Conservation (phyloP, 139 green algal species). For the Pseudopediastrum boryanum region DNA sequence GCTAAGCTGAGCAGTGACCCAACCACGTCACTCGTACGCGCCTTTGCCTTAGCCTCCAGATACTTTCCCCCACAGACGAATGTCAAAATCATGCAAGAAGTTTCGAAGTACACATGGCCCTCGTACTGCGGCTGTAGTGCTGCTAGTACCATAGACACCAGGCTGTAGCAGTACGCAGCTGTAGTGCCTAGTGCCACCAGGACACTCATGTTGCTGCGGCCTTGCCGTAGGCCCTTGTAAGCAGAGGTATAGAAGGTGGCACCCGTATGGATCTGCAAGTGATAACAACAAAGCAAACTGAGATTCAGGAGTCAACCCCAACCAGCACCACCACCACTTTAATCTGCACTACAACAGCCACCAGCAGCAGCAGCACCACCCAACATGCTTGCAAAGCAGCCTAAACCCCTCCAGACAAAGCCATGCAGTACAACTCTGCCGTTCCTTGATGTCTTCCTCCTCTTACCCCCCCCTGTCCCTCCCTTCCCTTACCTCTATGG, state of each 20-base stretch:
- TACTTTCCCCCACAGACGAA: slow-evolving; percentile 91
- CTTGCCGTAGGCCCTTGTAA: slow-evolving; percentile 43
- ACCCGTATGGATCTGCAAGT: slow-evolving; percentile 81
- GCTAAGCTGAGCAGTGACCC: slow-evolving; percentile 79
- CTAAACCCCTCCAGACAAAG: background rate
- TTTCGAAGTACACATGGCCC: slow-evolving; percentile 86
- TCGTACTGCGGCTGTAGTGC: slow-evolving; percentile 14
- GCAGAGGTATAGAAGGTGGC: slow-evolving; percentile 53
- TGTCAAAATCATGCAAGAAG: slow-evolving; percentile 92
- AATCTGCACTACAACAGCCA: slow-evolving; percentile 44
- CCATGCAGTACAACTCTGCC: background rate
- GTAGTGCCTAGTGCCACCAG: slow-evolving; percentile 94
- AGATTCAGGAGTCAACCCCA: slow-evolving; percentile 18
- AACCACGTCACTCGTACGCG: slow-evolving; percentile 75
- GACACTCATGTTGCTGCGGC: slow-evolving; percentile 75
- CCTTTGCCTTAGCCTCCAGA: slow-evolving; percentile 42
- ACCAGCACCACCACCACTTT: slow-evolving; percentile 79
- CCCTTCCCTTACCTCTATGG: too few relatives aligned
- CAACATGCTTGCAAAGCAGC: slow-evolving; percentile 18
- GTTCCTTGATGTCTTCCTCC: background rate
- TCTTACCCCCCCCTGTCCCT: background rate
- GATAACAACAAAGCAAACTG: background rate
- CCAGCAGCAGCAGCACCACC: slow-evolving; percentile 37
- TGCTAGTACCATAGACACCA: slow-evolving; percentile 48
- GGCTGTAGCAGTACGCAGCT: slow-evolving; percentile 90